phyloP scores from a whole-genome alignment of 1,284 basidiomycete species.

The Pisolithus thermaeus region DNA sequence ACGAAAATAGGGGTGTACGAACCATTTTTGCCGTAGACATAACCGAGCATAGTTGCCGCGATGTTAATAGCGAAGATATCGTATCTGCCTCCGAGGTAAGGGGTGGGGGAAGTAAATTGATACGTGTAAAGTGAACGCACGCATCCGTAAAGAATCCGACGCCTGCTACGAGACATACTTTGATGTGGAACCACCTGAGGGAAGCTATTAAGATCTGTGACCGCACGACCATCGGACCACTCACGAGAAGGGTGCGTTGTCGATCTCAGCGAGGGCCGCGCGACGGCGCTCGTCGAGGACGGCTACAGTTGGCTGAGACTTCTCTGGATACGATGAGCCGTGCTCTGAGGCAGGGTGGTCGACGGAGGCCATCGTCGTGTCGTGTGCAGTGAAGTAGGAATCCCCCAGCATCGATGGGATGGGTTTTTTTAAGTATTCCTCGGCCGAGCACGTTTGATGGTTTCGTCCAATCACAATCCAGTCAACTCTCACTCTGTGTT shows the following conservation, averaged over 20 bases:
- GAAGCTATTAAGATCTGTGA: no score
- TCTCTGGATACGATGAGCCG: conserved; percentile 26
- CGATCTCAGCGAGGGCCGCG: conserved; percentile 71
- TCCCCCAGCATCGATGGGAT: not conserved
- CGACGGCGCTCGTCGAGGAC: conserved; percentile 47
- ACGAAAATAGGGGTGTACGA: not conserved
- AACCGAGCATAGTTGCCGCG: conserved; percentile 70
- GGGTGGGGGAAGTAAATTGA: not conserved
- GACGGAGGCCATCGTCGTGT: conserved; percentile 13
- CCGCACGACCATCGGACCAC: conserved; percentile 13
- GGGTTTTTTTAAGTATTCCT: not conserved
- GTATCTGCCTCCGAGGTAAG: conserved; percentile 37
- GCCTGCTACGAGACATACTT: conserved; percentile 68
- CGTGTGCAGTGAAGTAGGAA: no score
- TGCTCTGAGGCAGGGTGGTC: conserved; percentile 24
- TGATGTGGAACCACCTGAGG: conserved; percentile 60
- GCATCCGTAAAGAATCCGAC: conserved; percentile 83
- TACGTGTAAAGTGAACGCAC: conserved; percentile 33
- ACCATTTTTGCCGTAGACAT: conserved; percentile 54
- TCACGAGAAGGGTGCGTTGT: conserved; percentile 68
- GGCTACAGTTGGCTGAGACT: conserved; percentile 8
- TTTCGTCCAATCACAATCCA: not conserved
- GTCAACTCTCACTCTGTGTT: not conserved
- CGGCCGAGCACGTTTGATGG: not conserved
- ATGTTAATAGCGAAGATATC: conserved; percentile 77